phyloP scores from a whole-genome alignment of 2,329 filamentous ascomycete genomes.

The Trichoderma oligosporum region DNA sequence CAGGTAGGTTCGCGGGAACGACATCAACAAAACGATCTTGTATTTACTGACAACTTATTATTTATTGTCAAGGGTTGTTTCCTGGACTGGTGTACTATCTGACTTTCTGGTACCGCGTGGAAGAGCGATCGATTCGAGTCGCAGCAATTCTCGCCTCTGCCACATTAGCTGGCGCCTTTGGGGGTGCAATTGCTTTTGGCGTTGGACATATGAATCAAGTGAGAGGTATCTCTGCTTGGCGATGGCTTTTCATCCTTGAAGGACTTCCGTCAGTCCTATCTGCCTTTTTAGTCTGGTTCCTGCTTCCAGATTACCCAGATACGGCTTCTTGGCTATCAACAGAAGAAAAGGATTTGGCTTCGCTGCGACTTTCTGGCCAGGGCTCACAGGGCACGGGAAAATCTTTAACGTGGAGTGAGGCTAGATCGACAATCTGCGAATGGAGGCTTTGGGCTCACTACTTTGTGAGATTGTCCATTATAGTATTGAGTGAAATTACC shows the following conservation, averaged over 20 bases:
- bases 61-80: neutral
- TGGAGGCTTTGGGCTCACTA: conserved; percentile 1
- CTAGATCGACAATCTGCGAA: neutral
- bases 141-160: neutral
- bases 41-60: neutral
- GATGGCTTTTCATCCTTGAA: neutral
- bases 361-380: neutral
- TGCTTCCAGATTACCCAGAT: neutral
- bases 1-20: too few species aligned
- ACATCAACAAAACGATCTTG: too few species aligned
- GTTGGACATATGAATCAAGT: neutral
- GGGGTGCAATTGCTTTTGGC: neutral
- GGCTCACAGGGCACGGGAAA: neutral
- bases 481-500: neutral
- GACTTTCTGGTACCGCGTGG: neutral
- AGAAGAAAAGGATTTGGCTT: neutral
- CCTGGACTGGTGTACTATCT: neutral
- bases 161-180: neutral
- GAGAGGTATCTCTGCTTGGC: neutral
- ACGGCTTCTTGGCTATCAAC: neutral
- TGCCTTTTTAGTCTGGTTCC: neutral
- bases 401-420: neutral
- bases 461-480: neutral
- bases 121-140: conserved; percentile 2
- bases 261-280: neutral